These are phyloP conservation scores for Dictyostelium purpureum DNA, from an alignment of 78 protist genomes.

Conservation along the genomic window DNA sequence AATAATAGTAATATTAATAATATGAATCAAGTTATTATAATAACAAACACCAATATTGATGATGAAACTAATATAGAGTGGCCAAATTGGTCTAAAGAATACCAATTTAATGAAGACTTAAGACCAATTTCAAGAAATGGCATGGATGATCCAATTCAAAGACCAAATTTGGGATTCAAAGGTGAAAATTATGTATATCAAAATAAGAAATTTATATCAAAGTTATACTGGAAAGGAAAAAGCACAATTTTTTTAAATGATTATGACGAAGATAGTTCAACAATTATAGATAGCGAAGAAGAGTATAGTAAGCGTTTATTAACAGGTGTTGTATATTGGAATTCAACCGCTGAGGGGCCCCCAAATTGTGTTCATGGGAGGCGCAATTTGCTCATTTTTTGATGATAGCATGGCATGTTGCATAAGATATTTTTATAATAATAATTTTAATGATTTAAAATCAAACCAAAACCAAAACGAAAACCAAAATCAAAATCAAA, in stretches of 20 bases:
- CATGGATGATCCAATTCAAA: neutral
- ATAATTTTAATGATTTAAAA: slow-evolving; percentile 47
- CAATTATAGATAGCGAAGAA: neutral
- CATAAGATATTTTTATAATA: slow-evolving; percentile 63
- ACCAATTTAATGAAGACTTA: neutral
- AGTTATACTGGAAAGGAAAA: slow-evolving; percentile 53
- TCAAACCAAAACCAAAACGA: neutral
- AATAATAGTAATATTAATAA: neutral
- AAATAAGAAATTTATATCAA: slow-evolving; percentile 39
- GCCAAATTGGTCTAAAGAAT: slow-evolving; percentile 30
- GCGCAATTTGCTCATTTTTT: slow-evolving; percentile 50
- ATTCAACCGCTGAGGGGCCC: slow-evolving; percentile 45
- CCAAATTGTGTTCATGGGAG: slow-evolving; percentile 79
- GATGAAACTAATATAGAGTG: slow-evolving; percentile 10
- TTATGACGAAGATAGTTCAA: neutral
- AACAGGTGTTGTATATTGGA: slow-evolving; percentile 57
- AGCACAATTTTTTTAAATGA: neutral
- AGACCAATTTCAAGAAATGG: slow-evolving; percentile 45
- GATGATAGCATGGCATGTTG: slow-evolving; percentile 81
- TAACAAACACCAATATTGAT: neutral
- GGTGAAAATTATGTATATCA: slow-evolving; percentile 67
- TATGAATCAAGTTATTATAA: neutral
- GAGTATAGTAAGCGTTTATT: slow-evolving; percentile 28
- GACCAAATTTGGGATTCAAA: slow-evolving; percentile 29
- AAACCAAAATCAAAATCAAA: neutral